These are phyloP conservation scores for Dimocarpus longan DNA, from an alignment of 345 rosid genomes.

Conservation along the genomic window DNA sequence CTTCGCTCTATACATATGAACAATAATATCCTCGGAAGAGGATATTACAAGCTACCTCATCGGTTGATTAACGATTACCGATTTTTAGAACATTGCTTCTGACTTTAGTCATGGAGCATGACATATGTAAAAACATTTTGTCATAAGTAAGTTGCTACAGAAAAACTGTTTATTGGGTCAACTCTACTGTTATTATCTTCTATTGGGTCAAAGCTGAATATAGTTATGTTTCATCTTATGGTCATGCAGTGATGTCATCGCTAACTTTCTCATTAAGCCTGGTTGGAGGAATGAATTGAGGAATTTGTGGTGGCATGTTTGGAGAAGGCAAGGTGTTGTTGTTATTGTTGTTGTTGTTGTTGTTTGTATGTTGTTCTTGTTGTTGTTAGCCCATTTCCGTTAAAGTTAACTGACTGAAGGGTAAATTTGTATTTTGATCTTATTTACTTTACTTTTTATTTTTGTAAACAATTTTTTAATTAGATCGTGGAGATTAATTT, in stretches of 20 bases:
- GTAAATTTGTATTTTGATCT: too few species aligned
- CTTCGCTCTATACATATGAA: too few species aligned
- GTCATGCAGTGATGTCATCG: slow-evolving; percentile 65
- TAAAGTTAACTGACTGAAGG: too few species aligned
- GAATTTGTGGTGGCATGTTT: slow-evolving; percentile 80
- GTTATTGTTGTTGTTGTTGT: too few species aligned
- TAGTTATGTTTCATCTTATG: slow-evolving; percentile 3
- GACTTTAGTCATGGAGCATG: slow-evolving; percentile 69
- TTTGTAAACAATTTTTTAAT: too few species aligned
- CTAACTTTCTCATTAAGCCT: slow-evolving; percentile 76
- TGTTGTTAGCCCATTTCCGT: too few species aligned
- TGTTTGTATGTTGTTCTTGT: too few species aligned
- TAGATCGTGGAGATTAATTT: too few species aligned
- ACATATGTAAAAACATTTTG: slow-evolving; percentile 71
- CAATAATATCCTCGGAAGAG: too few species aligned
- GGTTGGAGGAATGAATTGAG: slow-evolving; percentile 72
- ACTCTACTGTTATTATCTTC: neutral
- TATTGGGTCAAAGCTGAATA: slow-evolving; percentile 12
- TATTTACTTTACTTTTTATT: too few species aligned
- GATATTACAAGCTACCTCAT: too few species aligned
- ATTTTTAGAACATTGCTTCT: slow-evolving; percentile 31
- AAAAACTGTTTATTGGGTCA: slow-evolving; percentile 14
- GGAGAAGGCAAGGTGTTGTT: slow-evolving; percentile 59
- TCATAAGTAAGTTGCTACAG: slow-evolving; percentile 61
- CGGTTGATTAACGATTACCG: too few species aligned